These are phyloP conservation scores for Eucommia ulmoides DNA, from an alignment of 257 asterid species.

Conservation along the genomic window DNA sequence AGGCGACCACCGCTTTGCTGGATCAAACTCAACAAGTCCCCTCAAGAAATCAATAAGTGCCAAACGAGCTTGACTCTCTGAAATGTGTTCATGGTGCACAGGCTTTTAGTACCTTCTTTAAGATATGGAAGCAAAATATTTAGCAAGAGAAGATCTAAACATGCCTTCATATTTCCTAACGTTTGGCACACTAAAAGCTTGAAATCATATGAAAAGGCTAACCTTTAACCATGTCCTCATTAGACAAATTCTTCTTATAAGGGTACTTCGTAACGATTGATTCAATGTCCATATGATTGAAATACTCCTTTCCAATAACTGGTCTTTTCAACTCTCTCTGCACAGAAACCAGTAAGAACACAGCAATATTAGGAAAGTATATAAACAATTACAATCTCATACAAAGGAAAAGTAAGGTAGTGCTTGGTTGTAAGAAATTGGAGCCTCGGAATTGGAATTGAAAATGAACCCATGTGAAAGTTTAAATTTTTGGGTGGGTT, in stretches of 20 bases:
- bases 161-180: too few relatives aligned
- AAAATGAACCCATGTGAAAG: too few relatives aligned
- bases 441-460: too few relatives aligned
- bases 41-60: constrained; percentile 90
- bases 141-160: too few relatives aligned
- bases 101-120: background rate
- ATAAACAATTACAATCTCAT: too few relatives aligned
- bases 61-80: constrained; percentile 74
- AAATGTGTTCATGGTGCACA: constrained; percentile 6
- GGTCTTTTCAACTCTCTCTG: constrained; percentile 93
- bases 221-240: constrained; percentile 76
- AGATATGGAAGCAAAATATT: background rate
- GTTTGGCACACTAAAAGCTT: too few relatives aligned
- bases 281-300: constrained; percentile 81
- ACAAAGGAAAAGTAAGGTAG: too few relatives aligned
- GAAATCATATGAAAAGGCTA: too few relatives aligned
- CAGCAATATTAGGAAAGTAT: too few relatives aligned
- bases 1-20: constrained; percentile 97
- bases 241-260: constrained; percentile 57
- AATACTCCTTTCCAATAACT: constrained; percentile 88
- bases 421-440: too few relatives aligned
- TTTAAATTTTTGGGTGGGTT: too few relatives aligned
- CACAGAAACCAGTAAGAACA: constrained; percentile 3
- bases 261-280: constrained; percentile 77
- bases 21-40: constrained; percentile 97